Conservation (phyloP, 2,329 filamentous ascomycete genomes). For the Ophiocordyceps camponoti-rufipedis region DNA sequence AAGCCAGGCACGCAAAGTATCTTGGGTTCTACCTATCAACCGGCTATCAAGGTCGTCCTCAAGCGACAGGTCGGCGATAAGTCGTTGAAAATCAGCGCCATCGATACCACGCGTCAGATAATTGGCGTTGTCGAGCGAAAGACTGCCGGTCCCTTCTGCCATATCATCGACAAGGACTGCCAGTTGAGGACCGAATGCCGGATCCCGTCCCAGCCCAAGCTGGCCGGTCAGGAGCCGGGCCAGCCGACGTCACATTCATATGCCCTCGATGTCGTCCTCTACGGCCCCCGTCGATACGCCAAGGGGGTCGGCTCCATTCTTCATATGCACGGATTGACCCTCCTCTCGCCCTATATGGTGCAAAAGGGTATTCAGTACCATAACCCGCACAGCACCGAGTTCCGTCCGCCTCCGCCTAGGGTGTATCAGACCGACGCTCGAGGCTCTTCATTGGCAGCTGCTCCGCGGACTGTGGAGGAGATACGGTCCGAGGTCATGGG, state of each 20-base stretch:
- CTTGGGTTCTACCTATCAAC: constrained; percentile 44
- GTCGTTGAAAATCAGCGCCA: constrained; percentile 47
- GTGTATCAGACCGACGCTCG: constrained; percentile 14
- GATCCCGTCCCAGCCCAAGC: constrained; percentile 47
- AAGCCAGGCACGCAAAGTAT: constrained; percentile 44
- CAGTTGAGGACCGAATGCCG: constrained; percentile 55
- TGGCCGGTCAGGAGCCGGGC: constrained; percentile 45
- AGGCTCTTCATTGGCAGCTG: constrained; percentile 10
- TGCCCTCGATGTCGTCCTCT: constrained; percentile 56
- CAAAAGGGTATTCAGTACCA: constrained; percentile 51
- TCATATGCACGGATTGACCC: constrained; percentile 41
- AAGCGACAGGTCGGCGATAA: constrained; percentile 36
- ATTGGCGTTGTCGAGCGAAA: constrained; percentile 61
- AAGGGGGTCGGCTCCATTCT: constrained; percentile 50
- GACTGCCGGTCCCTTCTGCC: constrained; percentile 48
- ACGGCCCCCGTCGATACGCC: constrained; percentile 52
- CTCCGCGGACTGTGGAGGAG: constrained; percentile 59
- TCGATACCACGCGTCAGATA: constrained; percentile 50
- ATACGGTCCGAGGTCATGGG: constrained; percentile 68
- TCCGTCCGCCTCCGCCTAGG: constrained; percentile 20
- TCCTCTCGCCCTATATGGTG: constrained; percentile 47
- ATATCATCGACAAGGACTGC: constrained; percentile 49
- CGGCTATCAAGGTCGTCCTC: constrained; percentile 55
- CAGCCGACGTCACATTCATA: constrained; percentile 41
- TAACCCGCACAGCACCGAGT: constrained; percentile 53